Evolutionary conservation across 345 rosid genomes (phyloP).

Genomic region (Moringa oleifera): DNA sequence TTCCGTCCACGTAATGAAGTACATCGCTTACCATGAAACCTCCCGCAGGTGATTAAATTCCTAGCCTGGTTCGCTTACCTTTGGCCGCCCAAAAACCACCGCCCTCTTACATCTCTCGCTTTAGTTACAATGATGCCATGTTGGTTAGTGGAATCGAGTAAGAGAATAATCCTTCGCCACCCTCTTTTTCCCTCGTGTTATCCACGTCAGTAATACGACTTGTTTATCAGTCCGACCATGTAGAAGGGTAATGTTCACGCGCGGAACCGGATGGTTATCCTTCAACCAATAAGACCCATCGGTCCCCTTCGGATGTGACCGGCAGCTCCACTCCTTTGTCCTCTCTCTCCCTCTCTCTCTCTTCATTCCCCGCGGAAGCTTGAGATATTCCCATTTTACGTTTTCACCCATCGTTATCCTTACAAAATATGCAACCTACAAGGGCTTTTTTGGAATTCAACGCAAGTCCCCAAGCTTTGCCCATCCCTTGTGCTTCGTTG

Average conservation of each 20-base stretch:
- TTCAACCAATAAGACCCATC: slow-evolving; percentile 8
- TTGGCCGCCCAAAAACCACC: slow-evolving; percentile 7
- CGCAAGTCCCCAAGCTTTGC: too few relatives aligned
- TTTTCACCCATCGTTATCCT: too few relatives aligned
- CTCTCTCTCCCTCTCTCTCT: background rate
- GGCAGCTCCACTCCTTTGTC: slow-evolving; percentile 23
- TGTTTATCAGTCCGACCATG: too few relatives aligned
- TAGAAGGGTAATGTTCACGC: background rate
- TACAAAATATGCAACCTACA: background rate
- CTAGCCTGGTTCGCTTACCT: too few relatives aligned
- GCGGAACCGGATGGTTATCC: background rate
- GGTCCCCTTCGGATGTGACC: slow-evolving; percentile 35
- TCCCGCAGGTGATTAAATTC: background rate
- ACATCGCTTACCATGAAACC: background rate
- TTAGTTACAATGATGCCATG: slow-evolving; percentile 3
- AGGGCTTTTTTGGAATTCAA: slow-evolving; percentile 1
- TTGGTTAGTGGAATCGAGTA: slow-evolving; percentile 13
- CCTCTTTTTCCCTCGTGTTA: too few relatives aligned
- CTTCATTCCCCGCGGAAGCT: too few relatives aligned
- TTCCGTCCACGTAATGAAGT: slow-evolving; percentile 12
- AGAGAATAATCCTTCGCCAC: slow-evolving; percentile 1
- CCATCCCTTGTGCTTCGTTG: too few relatives aligned
- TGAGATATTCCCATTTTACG: too few relatives aligned
- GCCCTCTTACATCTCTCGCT: slow-evolving; percentile 9
- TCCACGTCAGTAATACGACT: too few relatives aligned